A percentile compares a stretch with the other conserved stretches of the same genome.
Evolutionary conservation across 2,329 filamentous ascomycete species (phyloP).

Genomic region (Colletotrichum sp.): DNA sequence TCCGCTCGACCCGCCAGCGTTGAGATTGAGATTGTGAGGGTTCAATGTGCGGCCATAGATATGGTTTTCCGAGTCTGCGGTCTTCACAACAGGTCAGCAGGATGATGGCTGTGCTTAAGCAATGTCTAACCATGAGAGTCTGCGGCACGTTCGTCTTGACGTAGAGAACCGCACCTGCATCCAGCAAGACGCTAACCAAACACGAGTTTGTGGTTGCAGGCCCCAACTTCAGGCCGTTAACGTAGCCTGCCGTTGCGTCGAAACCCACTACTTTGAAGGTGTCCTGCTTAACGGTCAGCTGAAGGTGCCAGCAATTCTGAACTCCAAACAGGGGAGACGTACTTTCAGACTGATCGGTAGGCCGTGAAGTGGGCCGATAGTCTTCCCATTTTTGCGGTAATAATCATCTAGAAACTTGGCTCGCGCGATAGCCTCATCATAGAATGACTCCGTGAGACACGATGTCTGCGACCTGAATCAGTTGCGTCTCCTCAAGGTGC

Average conservation of each 20-base stretch:
- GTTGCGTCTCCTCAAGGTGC: neutral
- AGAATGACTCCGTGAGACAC: neutral
- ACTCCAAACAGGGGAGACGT: neutral
- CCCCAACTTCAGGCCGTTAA: neutral
- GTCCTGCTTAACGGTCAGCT: neutral
- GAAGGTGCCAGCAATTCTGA: neutral
- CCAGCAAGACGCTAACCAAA: neutral
- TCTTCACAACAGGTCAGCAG: neutral
- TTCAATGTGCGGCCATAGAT: neutral
- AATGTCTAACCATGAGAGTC: neutral
- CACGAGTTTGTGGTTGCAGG: neutral
- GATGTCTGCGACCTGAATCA: neutral
- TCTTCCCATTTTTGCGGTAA: neutral
- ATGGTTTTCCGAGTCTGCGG: neutral
- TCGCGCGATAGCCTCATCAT: neutral
- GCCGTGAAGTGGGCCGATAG: neutral
- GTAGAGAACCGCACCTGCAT: neutral
- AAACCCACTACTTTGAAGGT: neutral
- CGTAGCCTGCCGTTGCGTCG: neutral
- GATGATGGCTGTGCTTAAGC: fast-evolving
- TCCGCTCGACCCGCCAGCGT: neutral
- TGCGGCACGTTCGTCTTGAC: neutral
- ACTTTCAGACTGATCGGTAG: neutral
- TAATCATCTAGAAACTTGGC: neutral
- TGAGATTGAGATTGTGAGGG: neutral